Evolutionary conservation across 2,329 filamentous ascomycete genomes (phyloP), one percentile per base, ranked within the genome.

Genomic region (Sporothrix variecibatus): DNA sequence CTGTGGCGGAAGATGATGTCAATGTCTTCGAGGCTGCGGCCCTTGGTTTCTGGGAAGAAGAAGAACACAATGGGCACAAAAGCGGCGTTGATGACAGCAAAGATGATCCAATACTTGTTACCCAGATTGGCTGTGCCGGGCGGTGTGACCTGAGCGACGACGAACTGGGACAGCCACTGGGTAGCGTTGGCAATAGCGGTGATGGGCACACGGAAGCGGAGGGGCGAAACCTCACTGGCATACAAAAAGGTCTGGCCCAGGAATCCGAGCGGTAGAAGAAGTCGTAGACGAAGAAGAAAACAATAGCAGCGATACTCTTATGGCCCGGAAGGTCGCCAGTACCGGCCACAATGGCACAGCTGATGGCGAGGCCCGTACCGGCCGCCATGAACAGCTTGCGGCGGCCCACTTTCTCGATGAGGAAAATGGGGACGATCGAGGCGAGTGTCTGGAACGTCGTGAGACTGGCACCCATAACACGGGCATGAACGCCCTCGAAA

Each of bases 11-110:
- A 81, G 75, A 93, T 90, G 73, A 88, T 85, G 78, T 93, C 91
- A 81, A 93, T 89, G 79, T 93, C 91, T 80, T 93, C 91, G 46
- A 93, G 84, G 17, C 85, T 88, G 15, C 87, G 86, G 76, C 81
- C 79, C 78, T 85, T 84, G 3, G 88, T 88, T 79, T 89, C 87
- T 0, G 87, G 87, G 76, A 87, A 87, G 77, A 86, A 84, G 75
- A 87, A 81, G 77, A 84, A 87, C 20, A 87, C 85, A 69, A 86
- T 82, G 2, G 87, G 86, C 60, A 88, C 58, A 31, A 72, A 72
- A 6, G 68, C 20, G 28, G 56, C 62, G 69, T 74, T 74, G 53
- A 75, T 28, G 8, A 75, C 62, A 23, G 73, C 67, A 23, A 73
- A 88, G 43, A 87, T 82, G 40, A 88, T 84, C 79, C 86, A 87